Percentiles rank a stretch among this genome's conserved stretches.
Evolutionary conservation across 164 flowering plant species (phyloP).

Genomic region (Liquidambar formosana): DNA sequence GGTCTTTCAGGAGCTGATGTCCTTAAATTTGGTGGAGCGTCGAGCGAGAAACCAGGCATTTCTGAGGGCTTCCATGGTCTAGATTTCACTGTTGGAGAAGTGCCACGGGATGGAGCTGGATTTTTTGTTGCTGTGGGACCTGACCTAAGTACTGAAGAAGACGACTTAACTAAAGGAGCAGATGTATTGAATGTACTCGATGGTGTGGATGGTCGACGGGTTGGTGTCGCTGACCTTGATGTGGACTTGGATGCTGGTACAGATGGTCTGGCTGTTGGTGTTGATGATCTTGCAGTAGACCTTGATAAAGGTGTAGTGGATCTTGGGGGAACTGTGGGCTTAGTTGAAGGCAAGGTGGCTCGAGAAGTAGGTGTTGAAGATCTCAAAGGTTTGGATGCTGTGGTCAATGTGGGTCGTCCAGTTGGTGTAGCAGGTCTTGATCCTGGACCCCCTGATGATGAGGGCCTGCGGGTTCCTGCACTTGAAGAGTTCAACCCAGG

Average conservation of each 20-base stretch:
- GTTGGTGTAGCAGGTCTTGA: conserved; percentile 71
- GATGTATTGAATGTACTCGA: conserved; percentile 43
- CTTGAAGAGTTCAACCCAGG: conserved; percentile 64
- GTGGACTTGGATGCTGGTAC: conserved; percentile 28
- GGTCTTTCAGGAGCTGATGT: conserved; percentile 88
- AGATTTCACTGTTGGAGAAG: conserved; percentile 77
- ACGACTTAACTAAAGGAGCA: conserved; percentile 30
- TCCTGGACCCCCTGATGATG: conserved; percentile 70
- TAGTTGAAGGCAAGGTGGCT: conserved; percentile 42
- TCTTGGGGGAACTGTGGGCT: conserved; percentile 38
- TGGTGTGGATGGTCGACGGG: conserved; percentile 56
- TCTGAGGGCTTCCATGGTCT: conserved; percentile 96
- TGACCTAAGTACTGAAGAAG: conserved; percentile 41
- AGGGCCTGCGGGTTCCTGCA: conserved; percentile 64
- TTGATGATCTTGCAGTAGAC: conserved; percentile 54
- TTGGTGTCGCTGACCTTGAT: conserved; percentile 40
- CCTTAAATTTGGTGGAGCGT: conserved; percentile 94
- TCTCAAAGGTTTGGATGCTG: conserved; percentile 40
- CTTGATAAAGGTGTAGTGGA: conserved; percentile 47
- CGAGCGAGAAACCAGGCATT: conserved; percentile 94
- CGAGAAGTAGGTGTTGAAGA: conserved; percentile 69
- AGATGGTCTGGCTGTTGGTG: conserved; percentile 45
- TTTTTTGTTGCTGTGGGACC: conserved; percentile 36
- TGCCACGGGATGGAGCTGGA: conserved; percentile 60
- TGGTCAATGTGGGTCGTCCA: conserved; percentile 43